Base-by-base conservation (phyloP, 108 stramenopile genomes). In the Fistulifera solaris region DNA sequence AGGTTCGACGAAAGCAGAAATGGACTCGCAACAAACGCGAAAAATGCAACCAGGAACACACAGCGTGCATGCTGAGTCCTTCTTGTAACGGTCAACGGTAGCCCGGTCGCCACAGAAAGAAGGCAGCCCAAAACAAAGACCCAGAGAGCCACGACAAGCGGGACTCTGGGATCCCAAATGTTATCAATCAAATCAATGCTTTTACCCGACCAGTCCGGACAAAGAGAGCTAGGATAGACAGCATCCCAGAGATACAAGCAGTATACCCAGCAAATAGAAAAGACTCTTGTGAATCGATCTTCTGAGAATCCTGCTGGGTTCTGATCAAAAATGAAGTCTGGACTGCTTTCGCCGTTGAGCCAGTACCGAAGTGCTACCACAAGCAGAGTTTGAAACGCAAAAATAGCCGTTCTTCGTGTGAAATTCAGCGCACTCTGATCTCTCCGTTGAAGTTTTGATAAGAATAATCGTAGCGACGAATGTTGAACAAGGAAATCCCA, bases 291-390 rank as follows among this genome's bases (percentile, higher is more conserved):
- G 44, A 77, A 72, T 16, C 71, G 59, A 62, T 77, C 71, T 40
- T 63, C 24, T 8, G 76, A 63, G 60, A 77, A 77, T 23, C 71
- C 76, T n/a, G 76, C 76, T 28, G 76, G 76, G 66, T 77, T 77
- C 49, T 77, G 76, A 41, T 61, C 71, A 12, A 51, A 59, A 27
- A 77, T 63, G 56, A 77, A 77, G 31, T 77, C 76, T 3, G 76
- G 76, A 10, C 39, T 54, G 21, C 67, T 63, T 67, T 77, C 76
- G 38, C 76, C 76, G 61, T 77, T 77, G 27, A 77, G 52, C 38
- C 67, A 56, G 25, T 72, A 66, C 8, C 76, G 59, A 61, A 61
- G 67, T 4, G 28, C 39, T 1, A 52, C 59, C 8, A 77, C 62
- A 4, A 58, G 16, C 18, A 77, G 16, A 6, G 76, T 77, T 55